Conservation (phyloP, 768 basidiomycete species). For the Phallus indusiatus region DNA sequence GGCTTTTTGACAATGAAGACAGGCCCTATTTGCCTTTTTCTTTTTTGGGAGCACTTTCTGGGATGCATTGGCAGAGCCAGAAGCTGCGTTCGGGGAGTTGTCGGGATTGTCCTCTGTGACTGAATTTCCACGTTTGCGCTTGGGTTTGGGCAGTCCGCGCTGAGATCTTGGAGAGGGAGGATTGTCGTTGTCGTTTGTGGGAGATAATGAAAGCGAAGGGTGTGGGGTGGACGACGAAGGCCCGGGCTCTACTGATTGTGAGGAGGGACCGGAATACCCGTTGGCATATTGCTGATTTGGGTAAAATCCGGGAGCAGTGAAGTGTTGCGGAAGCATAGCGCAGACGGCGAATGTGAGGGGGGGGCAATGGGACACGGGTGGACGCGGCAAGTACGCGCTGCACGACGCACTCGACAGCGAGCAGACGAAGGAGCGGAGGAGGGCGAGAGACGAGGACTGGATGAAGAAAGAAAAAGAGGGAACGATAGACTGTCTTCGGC, state of each 20-base stretch:
- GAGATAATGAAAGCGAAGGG: slow-evolving; percentile 19
- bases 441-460: not conserved
- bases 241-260: slow-evolving; percentile 20
- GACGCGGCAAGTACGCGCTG: not conserved
- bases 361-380: not conserved
- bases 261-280: slow-evolving; percentile 4
- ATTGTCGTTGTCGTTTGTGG: slow-evolving; percentile 1
- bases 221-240: slow-evolving; percentile 28
- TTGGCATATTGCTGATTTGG: slow-evolving; percentile 1
- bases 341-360: not conserved
- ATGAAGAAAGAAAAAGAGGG: not conserved
- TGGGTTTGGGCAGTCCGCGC: slow-evolving; percentile 19
- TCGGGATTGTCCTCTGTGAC: slow-evolving; percentile 47
- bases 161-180: not conserved
- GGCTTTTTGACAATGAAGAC: slow-evolving; percentile 93
- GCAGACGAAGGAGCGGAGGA: not conserved
- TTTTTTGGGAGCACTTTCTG: slow-evolving; percentile 77
- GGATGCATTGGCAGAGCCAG: slow-evolving; percentile 28
- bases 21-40: slow-evolving; percentile 92
- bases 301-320: slow-evolving; percentile 4
- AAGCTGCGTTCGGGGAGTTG: slow-evolving; percentile 18
- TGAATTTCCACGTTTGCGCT: slow-evolving; percentile 56
- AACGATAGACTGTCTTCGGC: not conserved
- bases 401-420: not conserved
- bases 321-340: slow-evolving; percentile 8